Conservation (phyloP, 2,329 filamentous ascomycete genomes). For the Hortaea sp. region DNA sequence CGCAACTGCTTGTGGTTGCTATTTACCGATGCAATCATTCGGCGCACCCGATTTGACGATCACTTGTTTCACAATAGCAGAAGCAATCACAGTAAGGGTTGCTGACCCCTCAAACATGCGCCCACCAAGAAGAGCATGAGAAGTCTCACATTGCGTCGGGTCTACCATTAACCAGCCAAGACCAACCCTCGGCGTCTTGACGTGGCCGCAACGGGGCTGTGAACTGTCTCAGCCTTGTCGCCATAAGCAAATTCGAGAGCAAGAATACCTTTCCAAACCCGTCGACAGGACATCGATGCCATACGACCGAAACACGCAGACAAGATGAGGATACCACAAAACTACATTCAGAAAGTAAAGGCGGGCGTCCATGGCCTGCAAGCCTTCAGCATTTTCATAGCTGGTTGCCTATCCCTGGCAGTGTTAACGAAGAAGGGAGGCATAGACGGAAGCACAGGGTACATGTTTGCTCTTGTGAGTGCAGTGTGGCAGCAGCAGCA, state of each 20-base stretch:
- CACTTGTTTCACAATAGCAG: no score
- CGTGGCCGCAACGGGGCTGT: neutral
- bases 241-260: neutral
- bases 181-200: neutral
- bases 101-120: no score
- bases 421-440: slow-evolving; percentile 46
- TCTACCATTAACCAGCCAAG: neutral
- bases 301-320: neutral
- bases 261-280: neutral
- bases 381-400: slow-evolving; percentile 47
- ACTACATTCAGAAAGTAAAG: slow-evolving; percentile 45
- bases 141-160: no score
- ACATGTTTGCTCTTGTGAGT: slow-evolving; percentile 49
- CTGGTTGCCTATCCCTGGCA: slow-evolving; percentile 47
- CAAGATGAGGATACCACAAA: slow-evolving; percentile 35
- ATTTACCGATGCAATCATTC: neutral
- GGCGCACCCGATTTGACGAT: no score
- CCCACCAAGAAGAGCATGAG: no score
- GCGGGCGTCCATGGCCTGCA: slow-evolving; percentile 45
- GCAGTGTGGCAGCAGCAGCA: neutral
- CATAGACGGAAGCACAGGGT: slow-evolving; percentile 45
- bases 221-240: neutral
- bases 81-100: no score
- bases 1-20: neutral
- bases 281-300: neutral